phyloP scores from a whole-genome alignment of 1,284 basidiomycete species.

The Ganoderma lucidum region DNA sequence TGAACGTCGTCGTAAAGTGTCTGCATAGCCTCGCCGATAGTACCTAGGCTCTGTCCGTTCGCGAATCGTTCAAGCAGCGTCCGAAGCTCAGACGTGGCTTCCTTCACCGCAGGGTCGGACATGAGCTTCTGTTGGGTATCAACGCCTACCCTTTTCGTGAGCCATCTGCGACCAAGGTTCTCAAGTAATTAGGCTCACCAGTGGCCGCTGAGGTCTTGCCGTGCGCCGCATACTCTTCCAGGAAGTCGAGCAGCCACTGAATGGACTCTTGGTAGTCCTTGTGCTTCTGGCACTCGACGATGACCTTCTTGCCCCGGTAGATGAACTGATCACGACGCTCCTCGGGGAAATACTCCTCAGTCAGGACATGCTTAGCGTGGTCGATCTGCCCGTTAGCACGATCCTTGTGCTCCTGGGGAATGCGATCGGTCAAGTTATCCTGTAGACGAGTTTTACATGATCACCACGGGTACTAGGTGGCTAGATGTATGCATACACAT shows the following conservation, averaged over 20 bases:
- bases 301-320: conserved; percentile 83
- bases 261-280: conserved; percentile 89
- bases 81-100: conserved; percentile 73
- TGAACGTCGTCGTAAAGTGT: conserved; percentile 80
- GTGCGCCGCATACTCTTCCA: conserved; percentile 82
- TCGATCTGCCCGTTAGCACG: conserved; percentile 58
- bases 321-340: conserved; percentile 87
- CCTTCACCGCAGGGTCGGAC: conserved; percentile 60
- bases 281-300: conserved; percentile 94
- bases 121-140: conserved; percentile 44
- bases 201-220: conserved; percentile 58
- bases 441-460: conserved; percentile 28
- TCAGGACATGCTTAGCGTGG: conserved; percentile 69
- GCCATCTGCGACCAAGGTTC: background rate
- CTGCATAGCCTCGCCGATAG: conserved; percentile 78
- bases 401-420: conserved; percentile 72
- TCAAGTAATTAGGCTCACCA: conserved; percentile 25
- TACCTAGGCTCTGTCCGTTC: conserved; percentile 72
- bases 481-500: conserved; percentile 26
- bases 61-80: conserved; percentile 93
- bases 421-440: conserved; percentile 56
- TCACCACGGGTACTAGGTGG: background rate
- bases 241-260: conserved; percentile 74
- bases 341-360: conserved; percentile 87
- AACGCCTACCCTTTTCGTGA: conserved; percentile 37